Conservation (phyloP, 768 basidiomycete genomes). For the Crassisporium funariophilum region DNA sequence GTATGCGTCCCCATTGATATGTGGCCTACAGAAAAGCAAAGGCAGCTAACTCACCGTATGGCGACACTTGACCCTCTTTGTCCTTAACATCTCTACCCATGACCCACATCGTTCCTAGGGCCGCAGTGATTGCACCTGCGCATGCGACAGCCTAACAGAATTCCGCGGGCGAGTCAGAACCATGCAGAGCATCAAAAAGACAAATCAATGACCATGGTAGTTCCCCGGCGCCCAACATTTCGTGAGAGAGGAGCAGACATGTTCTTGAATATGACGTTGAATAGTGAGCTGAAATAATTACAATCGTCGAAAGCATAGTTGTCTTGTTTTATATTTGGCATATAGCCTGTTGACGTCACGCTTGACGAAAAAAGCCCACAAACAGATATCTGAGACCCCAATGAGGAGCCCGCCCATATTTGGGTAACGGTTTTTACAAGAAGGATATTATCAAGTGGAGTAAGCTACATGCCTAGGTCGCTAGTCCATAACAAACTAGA, state of each 20-base stretch:
- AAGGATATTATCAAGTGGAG: no score
- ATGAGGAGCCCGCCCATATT: no score
- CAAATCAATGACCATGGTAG: constrained; percentile 17
- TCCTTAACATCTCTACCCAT: constrained; percentile 33
- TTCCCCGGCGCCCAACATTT: constrained; percentile 21
- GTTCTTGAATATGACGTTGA: no score
- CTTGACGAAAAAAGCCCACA: no score
- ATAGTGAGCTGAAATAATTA: no score
- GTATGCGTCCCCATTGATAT: background rate
- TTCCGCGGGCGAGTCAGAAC: background rate
- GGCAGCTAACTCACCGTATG: constrained; percentile 30
- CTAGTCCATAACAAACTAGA: no score
- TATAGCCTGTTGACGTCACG: no score
- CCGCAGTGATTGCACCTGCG: constrained; percentile 26
- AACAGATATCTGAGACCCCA: no score
- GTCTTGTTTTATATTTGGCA: no score
- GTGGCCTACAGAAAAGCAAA: background rate
- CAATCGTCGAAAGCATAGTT: no score
- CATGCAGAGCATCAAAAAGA: background rate
- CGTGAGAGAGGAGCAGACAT: constrained; percentile 6
- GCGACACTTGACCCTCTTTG: constrained; percentile 34
- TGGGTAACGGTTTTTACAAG: no score
- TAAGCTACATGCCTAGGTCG: no score
- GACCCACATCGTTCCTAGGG: constrained; percentile 34
- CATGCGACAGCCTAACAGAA: constrained; percentile 31